Base-by-base conservation (phyloP, 768 basidiomycete genomes). In the Suillus alpinus region DNA sequence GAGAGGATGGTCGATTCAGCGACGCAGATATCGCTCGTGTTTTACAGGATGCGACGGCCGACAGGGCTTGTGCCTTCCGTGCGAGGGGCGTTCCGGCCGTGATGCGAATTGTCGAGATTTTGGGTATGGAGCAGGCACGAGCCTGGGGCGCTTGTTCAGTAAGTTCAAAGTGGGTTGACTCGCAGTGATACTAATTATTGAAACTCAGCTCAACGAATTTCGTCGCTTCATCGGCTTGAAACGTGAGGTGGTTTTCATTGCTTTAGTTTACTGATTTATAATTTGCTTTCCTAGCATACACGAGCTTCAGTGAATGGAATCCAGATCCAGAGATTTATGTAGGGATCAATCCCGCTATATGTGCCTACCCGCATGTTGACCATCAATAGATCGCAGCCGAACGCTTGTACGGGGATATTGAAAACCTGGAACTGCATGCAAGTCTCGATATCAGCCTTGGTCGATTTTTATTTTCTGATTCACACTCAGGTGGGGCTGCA, bases 361-460 rank as follows among this genome's bases (percentile, higher is more conserved):
- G 9, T 3, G 18, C n/a, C 2, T 1, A 40, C 39, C 18, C 5
- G 18, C 49, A 10, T 55, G 10, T 34, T 44, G 20, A 63, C 61
- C 31, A 6, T 52, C 13, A 10, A 29, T 59, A 90, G 87, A 78
- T 68, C 14, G 82, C 86, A 1, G 92, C 92, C 0, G 78, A 81
- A 52, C 74, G 80, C 8, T 78, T 92, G 16, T 92, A 92, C 67
- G 80, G 78, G 50, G 80, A 89, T 63, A 88, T 92, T 59, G 84
- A 93, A 65, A 88, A 90, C 69, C 81, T 94, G 37, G 92, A 94
- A 68, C 82, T 94, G 12, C 83, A 93, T 67, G 90, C 86, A 61
- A 50, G 83, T 70, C 43, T 62, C 46, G 18, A 50, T 51, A n/a
- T 43, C 29, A 13, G 52, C n/a, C 34, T 60, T 13, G 41, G 20